These are phyloP conservation scores for Pestalotiopsis sp. DNA, from an alignment of 2,329 filamentous ascomycete species.

Conservation along the genomic window DNA sequence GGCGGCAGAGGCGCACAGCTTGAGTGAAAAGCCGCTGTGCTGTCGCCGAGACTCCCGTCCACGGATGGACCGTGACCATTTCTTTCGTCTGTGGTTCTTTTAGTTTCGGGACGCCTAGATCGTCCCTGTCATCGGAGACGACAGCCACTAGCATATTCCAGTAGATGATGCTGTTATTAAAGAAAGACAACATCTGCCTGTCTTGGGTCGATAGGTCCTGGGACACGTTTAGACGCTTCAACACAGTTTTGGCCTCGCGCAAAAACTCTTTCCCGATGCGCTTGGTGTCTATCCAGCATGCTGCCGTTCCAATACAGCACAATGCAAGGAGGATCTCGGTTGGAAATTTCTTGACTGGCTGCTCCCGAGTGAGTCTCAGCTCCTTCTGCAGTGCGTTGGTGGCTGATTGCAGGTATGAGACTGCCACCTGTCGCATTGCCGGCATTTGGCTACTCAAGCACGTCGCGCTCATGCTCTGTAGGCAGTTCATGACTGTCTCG, in stretches of 20 bases:
- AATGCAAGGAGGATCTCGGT: slow-evolving; percentile 36
- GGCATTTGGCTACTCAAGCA: slow-evolving; percentile 35
- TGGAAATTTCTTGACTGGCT: slow-evolving; percentile 25
- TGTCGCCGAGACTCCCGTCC: slow-evolving; percentile 37
- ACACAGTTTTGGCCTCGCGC: slow-evolving; percentile 21
- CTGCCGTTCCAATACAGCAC: slow-evolving; percentile 39
- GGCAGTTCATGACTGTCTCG: slow-evolving; percentile 35
- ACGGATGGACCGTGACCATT: slow-evolving; percentile 30
- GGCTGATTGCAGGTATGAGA: slow-evolving; percentile 33
- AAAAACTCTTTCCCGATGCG: slow-evolving; percentile 34
- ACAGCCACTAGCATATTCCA: slow-evolving; percentile 40
- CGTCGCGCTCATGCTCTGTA: slow-evolving; percentile 42
- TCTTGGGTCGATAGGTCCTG: slow-evolving; percentile 20
- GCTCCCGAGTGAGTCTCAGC: slow-evolving; percentile 24
- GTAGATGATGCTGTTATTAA: slow-evolving; percentile 39
- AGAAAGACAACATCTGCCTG: slow-evolving; percentile 33
- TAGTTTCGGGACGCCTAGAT: slow-evolving; percentile 10
- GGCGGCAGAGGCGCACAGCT: slow-evolving; percentile 36
- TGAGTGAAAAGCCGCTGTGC: slow-evolving; percentile 34
- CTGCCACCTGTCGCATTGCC: slow-evolving; percentile 34
- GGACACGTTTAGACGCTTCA: slow-evolving; percentile 13
- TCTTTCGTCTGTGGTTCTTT: slow-evolving; percentile 7
- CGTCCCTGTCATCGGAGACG: slow-evolving; percentile 32
- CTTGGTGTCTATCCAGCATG: slow-evolving; percentile 39
- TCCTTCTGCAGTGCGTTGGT: slow-evolving; percentile 35